Conservation (phyloP, 2,329 filamentous ascomycete species). For the Arthroderma uncinatum region DNA sequence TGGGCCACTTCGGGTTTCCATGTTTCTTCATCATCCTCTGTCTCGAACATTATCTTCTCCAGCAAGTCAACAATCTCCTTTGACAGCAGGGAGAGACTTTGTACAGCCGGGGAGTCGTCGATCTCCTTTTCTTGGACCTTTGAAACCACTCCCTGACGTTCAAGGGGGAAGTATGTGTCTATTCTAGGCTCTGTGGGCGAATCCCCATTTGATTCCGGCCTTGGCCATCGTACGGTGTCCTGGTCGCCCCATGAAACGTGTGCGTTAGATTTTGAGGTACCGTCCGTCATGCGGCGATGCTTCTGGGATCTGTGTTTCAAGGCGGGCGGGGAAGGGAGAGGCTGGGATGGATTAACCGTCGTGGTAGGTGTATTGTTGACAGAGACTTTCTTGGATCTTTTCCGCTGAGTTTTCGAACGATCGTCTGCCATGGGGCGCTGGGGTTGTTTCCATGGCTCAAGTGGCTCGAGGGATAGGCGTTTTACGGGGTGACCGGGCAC, state of each 20-base stretch:
- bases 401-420: constrained; percentile 23
- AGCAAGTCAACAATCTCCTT: constrained; percentile 30
- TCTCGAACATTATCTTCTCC: constrained; percentile 26
- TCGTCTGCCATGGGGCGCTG: constrained; percentile 26
- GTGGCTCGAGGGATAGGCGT: constrained; percentile 29
- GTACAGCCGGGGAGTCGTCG: neutral
- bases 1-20: constrained; percentile 31
- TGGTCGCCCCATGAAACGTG: neutral
- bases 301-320: constrained; percentile 32
- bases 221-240: neutral
- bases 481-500: constrained; percentile 31
- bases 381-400: constrained; percentile 24
- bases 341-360: constrained; percentile 16
- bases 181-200: neutral
- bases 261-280: neutral
- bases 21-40: constrained; percentile 27
- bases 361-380: constrained; percentile 22
- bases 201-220: neutral
- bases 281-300: constrained; percentile 15
- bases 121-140: neutral
- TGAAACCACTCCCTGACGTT: neutral
- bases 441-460: constrained; percentile 28
- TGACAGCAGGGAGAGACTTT: constrained; percentile 23
- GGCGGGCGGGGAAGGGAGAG: constrained; percentile 30
- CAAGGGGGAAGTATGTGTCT: neutral